Base-by-base conservation (phyloP, 164 flowering plant genomes). In the Umbellularia californica region DNA sequence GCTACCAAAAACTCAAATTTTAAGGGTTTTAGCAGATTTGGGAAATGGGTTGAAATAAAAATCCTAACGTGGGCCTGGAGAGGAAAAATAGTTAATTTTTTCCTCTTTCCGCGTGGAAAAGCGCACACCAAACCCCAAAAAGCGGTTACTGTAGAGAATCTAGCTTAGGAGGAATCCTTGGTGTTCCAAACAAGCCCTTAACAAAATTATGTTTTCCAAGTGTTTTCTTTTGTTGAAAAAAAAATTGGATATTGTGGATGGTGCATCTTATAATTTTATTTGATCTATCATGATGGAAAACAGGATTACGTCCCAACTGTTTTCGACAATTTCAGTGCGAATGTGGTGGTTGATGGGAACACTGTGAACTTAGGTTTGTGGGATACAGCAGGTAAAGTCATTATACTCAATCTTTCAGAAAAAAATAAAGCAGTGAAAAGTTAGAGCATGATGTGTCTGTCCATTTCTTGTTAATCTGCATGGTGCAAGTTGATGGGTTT, bases 231-330 rank as follows among this genome's bases (percentile, higher is more conserved):
- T 4, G 25, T 65, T 64, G 14, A 25, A 4, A 30, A 30, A 30
- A 30, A 30, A 28, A 3, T 12, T 3, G 5, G 69, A 30, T 67
- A 13, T 33, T 67, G 35, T 15, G 28, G 13, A 67, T 67, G 47
- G 17, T 30, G 20, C 28, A 7, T 67, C 28, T 27, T 30, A 30
- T 30, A 17, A 30, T 52, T 47, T 74, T 73, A 9, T 20, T 66
- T 0, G 68, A 14, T 67, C 27, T 35, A 14, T 64, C 58, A 6
- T 23, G 67, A n/a, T 60, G 41, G n/a, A 15, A 28, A 76, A 78
- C 91, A 94, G 98, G 98, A 94, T 81, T 94, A 94, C 77, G 98
- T 94, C 77, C 98, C 98, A 14, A 94, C 98, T 5, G 98, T 94
- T 15, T 94, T 94, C 68, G 98, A 93, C 84, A 93, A 93, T 80